Percentiles rank a stretch among this genome's conserved stretches.
phyloP scores from a whole-genome alignment of 306 rosid genomes.

The Urtica urens region DNA sequence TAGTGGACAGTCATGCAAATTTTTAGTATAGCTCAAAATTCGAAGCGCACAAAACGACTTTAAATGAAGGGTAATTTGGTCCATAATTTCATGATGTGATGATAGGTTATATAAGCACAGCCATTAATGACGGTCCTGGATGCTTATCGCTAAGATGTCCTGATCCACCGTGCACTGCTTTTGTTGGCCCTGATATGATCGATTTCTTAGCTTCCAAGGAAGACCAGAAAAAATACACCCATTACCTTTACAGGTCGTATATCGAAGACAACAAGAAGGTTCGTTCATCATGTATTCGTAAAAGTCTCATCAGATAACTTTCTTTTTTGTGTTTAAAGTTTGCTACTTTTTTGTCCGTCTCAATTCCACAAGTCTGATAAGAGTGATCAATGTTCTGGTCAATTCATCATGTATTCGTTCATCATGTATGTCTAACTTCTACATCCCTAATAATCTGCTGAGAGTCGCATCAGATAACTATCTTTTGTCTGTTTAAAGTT shows the following conservation, averaged over 20 bases:
- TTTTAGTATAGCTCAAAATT: background rate
- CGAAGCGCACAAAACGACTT: background rate
- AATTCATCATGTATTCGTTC: too few species aligned
- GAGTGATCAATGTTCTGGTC: too few species aligned
- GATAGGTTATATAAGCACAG: slow-evolving; percentile 62
- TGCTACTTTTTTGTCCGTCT: too few species aligned
- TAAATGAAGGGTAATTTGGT: background rate
- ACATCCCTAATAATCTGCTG: too few species aligned
- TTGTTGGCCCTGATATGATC: slow-evolving; percentile 78
- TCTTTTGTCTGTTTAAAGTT: too few species aligned
- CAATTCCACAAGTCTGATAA: too few species aligned
- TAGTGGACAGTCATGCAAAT: too few species aligned
- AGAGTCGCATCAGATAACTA: too few species aligned
- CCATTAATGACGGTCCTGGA: slow-evolving; percentile 90
- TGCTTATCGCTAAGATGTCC: slow-evolving; percentile 86
- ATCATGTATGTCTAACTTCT: too few species aligned
- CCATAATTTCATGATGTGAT: background rate
- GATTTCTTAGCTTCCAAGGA: slow-evolving; percentile 36
- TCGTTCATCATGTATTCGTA: too few species aligned
- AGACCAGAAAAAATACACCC: slow-evolving; percentile 56
- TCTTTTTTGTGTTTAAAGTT: too few species aligned
- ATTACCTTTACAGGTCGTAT: slow-evolving; percentile 70
- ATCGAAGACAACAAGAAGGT: slow-evolving; percentile 90
- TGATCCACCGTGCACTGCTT: slow-evolving; percentile 72
- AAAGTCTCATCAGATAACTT: too few species aligned